phyloP scores from a whole-genome alignment of 1,284 basidiomycete species.

The Boletus semigastroideus region DNA sequence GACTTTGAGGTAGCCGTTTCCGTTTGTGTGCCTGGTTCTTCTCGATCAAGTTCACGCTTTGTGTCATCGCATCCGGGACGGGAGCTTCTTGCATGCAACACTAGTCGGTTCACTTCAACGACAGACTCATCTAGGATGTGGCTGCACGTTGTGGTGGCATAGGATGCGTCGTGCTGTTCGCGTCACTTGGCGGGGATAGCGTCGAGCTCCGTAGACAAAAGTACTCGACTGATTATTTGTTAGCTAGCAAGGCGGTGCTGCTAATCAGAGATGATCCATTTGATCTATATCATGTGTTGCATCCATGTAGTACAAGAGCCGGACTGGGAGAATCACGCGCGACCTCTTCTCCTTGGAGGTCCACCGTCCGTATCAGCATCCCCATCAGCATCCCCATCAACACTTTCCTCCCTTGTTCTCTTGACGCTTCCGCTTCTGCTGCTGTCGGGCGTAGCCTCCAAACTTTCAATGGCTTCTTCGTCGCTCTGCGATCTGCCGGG shows the following conservation, averaged over 20 bases:
- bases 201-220: background rate
- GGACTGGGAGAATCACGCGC: constrained; percentile 9
- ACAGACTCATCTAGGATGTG: too few species aligned
- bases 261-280: background rate
- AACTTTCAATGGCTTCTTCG: constrained; percentile 25
- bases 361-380: background rate
- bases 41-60: constrained; percentile 56
- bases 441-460: constrained; percentile 26
- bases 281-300: too few species aligned
- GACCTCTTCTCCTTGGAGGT: constrained; percentile 17
- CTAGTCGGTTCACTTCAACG: too few species aligned
- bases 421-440: constrained; percentile 19
- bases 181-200: constrained; percentile 45
- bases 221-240: background rate
- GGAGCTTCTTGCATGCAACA: too few species aligned
- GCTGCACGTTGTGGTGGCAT: constrained; percentile 63
- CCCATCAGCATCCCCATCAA: constrained; percentile 1
- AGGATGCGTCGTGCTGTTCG: constrained; percentile 39
- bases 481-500: constrained; percentile 25
- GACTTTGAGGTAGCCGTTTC: background rate
- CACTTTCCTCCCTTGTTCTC: constrained; percentile 8
- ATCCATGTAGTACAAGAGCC: background rate
- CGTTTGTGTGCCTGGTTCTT: constrained; percentile 44
- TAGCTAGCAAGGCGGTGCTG: background rate
- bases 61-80: too few species aligned